phyloP scores from a whole-genome alignment of 2,329 filamentous ascomycete species.

The Pochonia chlamydosporia region DNA sequence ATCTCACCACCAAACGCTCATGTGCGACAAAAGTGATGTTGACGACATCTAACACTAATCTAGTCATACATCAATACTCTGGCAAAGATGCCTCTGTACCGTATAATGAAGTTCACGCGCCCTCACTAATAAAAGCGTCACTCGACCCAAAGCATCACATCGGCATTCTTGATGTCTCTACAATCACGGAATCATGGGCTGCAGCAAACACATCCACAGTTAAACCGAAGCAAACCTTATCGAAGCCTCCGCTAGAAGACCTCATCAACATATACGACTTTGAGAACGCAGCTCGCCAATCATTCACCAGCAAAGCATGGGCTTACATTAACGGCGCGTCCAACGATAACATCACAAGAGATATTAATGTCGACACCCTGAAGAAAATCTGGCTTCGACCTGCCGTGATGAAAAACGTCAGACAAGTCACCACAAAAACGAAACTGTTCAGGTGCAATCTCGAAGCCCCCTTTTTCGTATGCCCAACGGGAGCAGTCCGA shows the following conservation, averaged over 20 bases:
- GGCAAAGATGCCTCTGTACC: constrained; percentile 18
- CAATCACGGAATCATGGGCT: neutral
- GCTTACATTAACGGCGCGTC: constrained; percentile 18
- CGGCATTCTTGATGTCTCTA: constrained; percentile 12
- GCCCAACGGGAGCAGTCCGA: constrained; percentile 14
- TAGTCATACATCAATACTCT: constrained; percentile 17
- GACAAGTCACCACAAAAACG: constrained; percentile 10
- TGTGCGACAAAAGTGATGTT: neutral
- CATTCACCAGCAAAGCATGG: constrained; percentile 14
- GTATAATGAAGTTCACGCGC: constrained; percentile 18
- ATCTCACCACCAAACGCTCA: neutral
- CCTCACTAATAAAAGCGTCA: constrained; percentile 15
- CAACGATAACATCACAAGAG: constrained; percentile 19
- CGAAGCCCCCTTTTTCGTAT: constrained; percentile 15
- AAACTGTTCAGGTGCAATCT: constrained; percentile 15
- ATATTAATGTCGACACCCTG: constrained; percentile 14
- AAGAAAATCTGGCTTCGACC: constrained; percentile 19
- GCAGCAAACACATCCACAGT: neutral
- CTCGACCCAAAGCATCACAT: constrained; percentile 10
- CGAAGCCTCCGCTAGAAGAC: constrained; percentile 10
- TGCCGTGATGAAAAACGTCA: constrained; percentile 17
- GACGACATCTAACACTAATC: constrained; percentile 1
- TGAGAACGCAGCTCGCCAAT: constrained; percentile 12
- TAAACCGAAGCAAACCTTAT: neutral
- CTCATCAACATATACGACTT: constrained; percentile 22